Evolutionary conservation across 768 basidiomycete genomes (phyloP), one percentile per base, ranked within the genome.

Genomic region (Pholiota microspora): DNA sequence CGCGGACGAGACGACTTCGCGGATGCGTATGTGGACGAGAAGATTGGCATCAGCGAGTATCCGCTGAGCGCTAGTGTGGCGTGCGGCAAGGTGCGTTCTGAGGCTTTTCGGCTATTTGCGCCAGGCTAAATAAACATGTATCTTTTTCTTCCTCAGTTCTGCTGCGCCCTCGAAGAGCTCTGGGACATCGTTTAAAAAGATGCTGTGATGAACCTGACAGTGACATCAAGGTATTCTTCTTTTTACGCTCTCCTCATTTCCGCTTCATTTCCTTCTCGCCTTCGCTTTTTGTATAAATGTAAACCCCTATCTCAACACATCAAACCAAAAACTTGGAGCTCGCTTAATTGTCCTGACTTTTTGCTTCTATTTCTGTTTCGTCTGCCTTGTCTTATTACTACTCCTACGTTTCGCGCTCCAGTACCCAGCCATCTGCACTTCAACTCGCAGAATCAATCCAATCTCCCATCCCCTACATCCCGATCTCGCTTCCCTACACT

Each of bases 1-100:
- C 80, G 96, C 54, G 96, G 96, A 9, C 85, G 82, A 48, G 97
- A 99, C 62, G 92, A 96, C 73, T 99, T 99, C 74, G 97, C 97
- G 12, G 97, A 99, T 71, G 88, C 83, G 21, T 76, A 90, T 61
- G 90, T 98, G 0, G 97, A 99, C 67, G 87, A 96, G 72, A 99
- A 99, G 75, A 94, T 98, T 63, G 85, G 92, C 58, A 93, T 99
- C 71, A 94, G 92, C 64, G 87, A 97, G 63, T 99, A 95, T 72
- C 82, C 92, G 2, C 73, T 97, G 45, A 95, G 92, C 64, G 94
- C 94, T 23, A 87, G 88, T 49, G 95, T 98, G 24, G 95, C 96
- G 16, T 98, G 96, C 65, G 96, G 96, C 57, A 98, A 98, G 84
- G 95, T 96, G 64, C 62, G 86, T 62, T 23, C 21, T 42, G 35